Conservation (phyloP, 2,329 filamentous ascomycete species). For the Colletotrichum eremochloae region DNA sequence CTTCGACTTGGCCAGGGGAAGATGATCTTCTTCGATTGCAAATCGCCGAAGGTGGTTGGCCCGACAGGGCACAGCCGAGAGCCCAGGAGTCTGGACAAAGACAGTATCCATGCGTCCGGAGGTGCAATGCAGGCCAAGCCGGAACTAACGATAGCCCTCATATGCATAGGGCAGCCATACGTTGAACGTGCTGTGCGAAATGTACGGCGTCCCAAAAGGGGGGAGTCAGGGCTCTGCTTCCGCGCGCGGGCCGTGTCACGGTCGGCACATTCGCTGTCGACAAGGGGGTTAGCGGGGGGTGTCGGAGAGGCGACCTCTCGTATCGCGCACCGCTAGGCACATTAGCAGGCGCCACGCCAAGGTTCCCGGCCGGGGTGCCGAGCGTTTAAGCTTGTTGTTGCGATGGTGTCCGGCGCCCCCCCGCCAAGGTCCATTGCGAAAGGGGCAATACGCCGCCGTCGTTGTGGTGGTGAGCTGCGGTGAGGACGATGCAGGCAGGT, state of each 20-base stretch:
- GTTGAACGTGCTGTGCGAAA: neutral
- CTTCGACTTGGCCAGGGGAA: neutral
- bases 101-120: slow-evolving; percentile 12
- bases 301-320: neutral
- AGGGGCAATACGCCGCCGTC: neutral
- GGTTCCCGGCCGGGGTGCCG: slow-evolving; percentile 9
- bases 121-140: slow-evolving; percentile 27
- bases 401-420: slow-evolving; percentile 7
- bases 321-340: slow-evolving; percentile 22
- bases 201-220: neutral
- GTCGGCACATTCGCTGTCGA: slow-evolving; percentile 2
- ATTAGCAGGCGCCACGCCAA: slow-evolving; percentile 25
- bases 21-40: neutral
- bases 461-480: neutral
- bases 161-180: slow-evolving; percentile 3
- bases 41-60: slow-evolving; percentile 12
- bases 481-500: neutral
- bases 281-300: neutral
- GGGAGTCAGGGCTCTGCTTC: neutral
- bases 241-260: slow-evolving; percentile 17
- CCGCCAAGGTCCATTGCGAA: neutral
- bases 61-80: neutral
- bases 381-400: slow-evolving; percentile 33
- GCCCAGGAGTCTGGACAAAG: slow-evolving; percentile 1
- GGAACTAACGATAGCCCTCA: slow-evolving; percentile 23